Evolutionary conservation across 768 basidiomycete genomes (phyloP), one percentile per base, ranked within the genome.

Genomic region (Rhizopogon sp.): DNA sequence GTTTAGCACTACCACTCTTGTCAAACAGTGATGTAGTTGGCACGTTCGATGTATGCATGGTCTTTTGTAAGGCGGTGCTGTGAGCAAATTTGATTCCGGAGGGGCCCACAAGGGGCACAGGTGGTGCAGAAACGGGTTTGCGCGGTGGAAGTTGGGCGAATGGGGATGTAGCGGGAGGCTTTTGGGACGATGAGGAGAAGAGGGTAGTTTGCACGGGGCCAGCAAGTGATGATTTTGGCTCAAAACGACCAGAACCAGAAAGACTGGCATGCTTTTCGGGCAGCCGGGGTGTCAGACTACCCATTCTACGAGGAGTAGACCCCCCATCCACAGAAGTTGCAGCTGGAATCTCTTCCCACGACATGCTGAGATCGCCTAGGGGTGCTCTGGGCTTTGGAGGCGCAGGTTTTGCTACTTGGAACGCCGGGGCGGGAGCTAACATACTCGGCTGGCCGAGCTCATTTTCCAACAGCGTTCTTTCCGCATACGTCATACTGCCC

Each of bases 401-500:
- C 43, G 59, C 52, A 60, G 57, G 31, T 33, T 47, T 47, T 17
- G 33, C 20, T 47, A 22, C 31, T n/a, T 35, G 46, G 20, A 17
- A 58, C 16, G 37, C 6, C 20, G 60, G 60, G 44, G 53, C 57
- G 5, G 60, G 62, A 28, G 65, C 61, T 3, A 65, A 67, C 0
- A 54, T 57, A 6, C 69, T 67, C 11, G 69, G 59, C 37, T 66
- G 64, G 59, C 78, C 79, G 6, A 89, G 69, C 56, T 86, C 83
- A 3, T 74, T 70, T 58, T 90, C 88, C 1, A 90, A 68, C 22
- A 86, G 65, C 11, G 75, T 72, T 16, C 85, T 80, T 63, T 92
- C 88, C 0, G 83, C 76, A 2, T 73, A 69, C 0, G 90, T 81
- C 43, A 93, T 74, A 0, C 82, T 73, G 1, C 77, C 70, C 58